phyloP scores from a whole-genome alignment of 192 early-diverging fungal genomes.

The Coemansia sp. region DNA sequence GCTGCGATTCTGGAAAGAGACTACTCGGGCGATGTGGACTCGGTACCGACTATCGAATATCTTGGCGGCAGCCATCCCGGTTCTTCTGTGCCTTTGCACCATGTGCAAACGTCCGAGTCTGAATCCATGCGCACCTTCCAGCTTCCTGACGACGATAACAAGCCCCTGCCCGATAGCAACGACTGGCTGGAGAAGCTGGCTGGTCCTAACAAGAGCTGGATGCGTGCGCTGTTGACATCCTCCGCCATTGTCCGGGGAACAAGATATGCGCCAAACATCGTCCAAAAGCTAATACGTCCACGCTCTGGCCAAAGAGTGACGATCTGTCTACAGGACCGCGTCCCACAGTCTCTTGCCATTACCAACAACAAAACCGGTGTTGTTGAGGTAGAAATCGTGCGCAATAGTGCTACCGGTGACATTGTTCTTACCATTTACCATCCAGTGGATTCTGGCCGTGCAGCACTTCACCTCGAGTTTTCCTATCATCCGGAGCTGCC shows the following conservation, averaged over 20 bases:
- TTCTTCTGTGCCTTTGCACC: neutral
- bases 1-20: constrained; percentile 68
- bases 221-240: constrained; percentile 75
- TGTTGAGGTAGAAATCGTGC: constrained; percentile 82
- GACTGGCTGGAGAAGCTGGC: constrained; percentile 75
- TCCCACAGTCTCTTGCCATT: constrained; percentile 9
- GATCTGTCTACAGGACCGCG: neutral
- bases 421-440: constrained; percentile 52
- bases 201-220: constrained; percentile 73
- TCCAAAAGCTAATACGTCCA: constrained; percentile 60
- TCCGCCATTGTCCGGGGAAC: constrained; percentile 71
- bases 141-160: constrained; percentile 25
- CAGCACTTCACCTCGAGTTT: constrained; percentile 4
- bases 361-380: constrained; percentile 57
- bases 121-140: constrained; percentile 7
- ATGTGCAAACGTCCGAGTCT: neutral
- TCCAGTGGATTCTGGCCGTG: constrained; percentile 40
- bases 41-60: constrained; percentile 77
- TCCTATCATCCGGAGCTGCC: constrained; percentile 13
- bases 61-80: constrained; percentile 44
- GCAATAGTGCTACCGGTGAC: constrained; percentile 62
- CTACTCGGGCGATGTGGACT: constrained; percentile 61
- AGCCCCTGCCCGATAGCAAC: constrained; percentile 24
- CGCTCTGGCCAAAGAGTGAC: constrained; percentile 55
- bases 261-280: constrained; percentile 60